phyloP scores from a whole-genome alignment of 768 basidiomycete genomes.

The Galerina marginata region DNA sequence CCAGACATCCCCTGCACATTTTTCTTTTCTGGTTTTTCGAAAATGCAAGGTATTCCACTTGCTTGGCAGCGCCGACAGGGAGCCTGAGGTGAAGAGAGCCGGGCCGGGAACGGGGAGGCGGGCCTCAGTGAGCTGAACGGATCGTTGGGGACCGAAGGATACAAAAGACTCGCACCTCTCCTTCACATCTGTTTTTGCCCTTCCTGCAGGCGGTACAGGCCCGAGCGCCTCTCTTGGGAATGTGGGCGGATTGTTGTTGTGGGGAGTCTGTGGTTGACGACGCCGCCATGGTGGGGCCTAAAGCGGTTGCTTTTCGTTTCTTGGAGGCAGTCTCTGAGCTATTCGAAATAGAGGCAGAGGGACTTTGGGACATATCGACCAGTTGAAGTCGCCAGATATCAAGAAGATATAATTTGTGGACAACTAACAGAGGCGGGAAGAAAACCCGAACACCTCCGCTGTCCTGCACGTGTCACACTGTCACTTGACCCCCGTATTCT shows the following conservation, averaged over 20 bases:
- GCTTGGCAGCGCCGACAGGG: conserved; percentile 90
- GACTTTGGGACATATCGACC: conserved; percentile 67
- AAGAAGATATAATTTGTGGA: conserved; percentile 28
- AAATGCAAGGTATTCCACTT: conserved; percentile 80
- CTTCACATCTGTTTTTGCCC: conserved; percentile 93
- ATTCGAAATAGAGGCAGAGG: conserved; percentile 61
- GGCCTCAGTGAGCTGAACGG: conserved; percentile 63
- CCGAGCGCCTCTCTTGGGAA: conserved; percentile 88
- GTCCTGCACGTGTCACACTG: conserved; percentile 33
- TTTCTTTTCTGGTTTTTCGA: conserved; percentile 94
- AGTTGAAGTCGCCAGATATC: conserved; percentile 23
- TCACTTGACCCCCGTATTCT: conserved; percentile 33
- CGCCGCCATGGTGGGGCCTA: conserved; percentile 39
- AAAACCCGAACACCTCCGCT: conserved; percentile 31
- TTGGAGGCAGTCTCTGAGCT: conserved; percentile 60
- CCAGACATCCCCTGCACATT: conserved; percentile 60
- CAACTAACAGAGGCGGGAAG: conserved; percentile 30
- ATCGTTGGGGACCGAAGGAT: conserved; percentile 41
- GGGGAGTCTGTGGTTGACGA: conserved; percentile 38
- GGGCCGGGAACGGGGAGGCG: conserved; percentile 76
- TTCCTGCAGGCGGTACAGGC: conserved; percentile 90
- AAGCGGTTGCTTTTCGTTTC: conserved; percentile 56
- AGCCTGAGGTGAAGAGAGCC: conserved; percentile 65
- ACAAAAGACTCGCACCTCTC: conserved; percentile 65
- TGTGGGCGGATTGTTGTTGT: conserved; percentile 54